Evolutionary conservation across 768 basidiomycete species (phyloP), one percentile per base, ranked within the genome.

Genomic region (Boletellus ananiceps): DNA sequence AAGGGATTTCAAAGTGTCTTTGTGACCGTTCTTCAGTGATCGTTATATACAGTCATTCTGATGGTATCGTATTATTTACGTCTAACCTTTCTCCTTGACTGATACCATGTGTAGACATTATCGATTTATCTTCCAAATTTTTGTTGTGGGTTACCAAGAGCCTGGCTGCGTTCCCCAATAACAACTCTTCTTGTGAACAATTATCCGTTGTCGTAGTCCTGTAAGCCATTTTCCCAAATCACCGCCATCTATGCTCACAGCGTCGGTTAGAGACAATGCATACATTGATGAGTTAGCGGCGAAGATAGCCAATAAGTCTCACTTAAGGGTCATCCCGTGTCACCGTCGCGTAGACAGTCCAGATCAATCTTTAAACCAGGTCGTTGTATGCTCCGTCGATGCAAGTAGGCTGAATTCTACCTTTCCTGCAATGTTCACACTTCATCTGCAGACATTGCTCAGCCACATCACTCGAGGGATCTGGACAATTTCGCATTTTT

Each of bases 401-500:
- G 79, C 74, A 51, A 64, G 72, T 54, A 55, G 39, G 25, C 49
- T 53, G n/a, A 37, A 29, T 33, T 31, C 32, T 37, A 41, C 35
- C 12, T 44, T 42, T 42, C 31, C 46, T 29, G 14, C 35, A 40
- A 34, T 41, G 27, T 27, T 58, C 31, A 49, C 36, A 44, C 40
- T 32, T 39, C 41, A 40, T 49, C 36, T 31, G 39, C 45, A 79
- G 78, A 55, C 68, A 23, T 58, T 81, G 25, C 66, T 75, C 21
- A 63, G 69, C 39, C 73, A 69, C 34, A 57, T 80, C 12, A 41
- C 59, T 6, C 60, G 57, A 39, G 72, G 72, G 19, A 59, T 61
- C 19, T 61, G 79, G 48, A 57, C 69, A 23, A 68, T 81, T 43
- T 65, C 70, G 8, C 75, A 80, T 54, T 48, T 77, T 23, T 69